These are phyloP conservation scores for Fusarium nurragi DNA, from an alignment of 2,329 filamentous ascomycete genomes.

Conservation along the genomic window DNA sequence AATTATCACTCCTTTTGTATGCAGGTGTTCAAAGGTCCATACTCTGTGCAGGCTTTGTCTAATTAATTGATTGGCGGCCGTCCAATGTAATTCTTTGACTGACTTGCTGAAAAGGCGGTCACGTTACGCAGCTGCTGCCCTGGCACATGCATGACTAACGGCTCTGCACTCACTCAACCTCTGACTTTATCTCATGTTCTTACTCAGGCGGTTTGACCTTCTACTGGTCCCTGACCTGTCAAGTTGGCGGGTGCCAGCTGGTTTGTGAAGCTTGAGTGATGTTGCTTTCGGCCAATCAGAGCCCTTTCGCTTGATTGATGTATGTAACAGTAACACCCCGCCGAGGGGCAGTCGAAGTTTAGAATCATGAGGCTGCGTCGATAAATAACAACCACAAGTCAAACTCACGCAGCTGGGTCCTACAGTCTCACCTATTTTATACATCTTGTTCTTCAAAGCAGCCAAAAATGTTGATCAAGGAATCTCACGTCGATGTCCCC, in stretches of 20 bases:
- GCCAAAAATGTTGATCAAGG: slow-evolving; percentile 62
- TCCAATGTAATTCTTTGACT: slow-evolving; percentile 10
- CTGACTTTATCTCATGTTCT: not conserved
- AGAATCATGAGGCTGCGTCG: slow-evolving; percentile 22
- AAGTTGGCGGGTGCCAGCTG: slow-evolving; percentile 6
- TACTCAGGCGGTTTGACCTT: not conserved
- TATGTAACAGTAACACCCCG: slow-evolving; percentile 29
- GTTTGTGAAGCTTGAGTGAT: slow-evolving; percentile 26
- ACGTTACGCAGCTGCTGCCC: slow-evolving; percentile 12
- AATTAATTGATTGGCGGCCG: slow-evolving; percentile 14
- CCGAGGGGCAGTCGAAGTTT: slow-evolving; percentile 36
- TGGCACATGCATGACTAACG: not conserved
- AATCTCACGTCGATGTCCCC: slow-evolving; percentile 61
- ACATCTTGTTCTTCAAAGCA: not conserved
- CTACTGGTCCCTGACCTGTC: not conserved
- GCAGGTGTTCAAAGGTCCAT: no score
- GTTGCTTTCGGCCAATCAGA: slow-evolving; percentile 23
- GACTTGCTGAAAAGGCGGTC: slow-evolving; percentile 23
- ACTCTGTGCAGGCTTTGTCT: not conserved
- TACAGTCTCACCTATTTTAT: not conserved
- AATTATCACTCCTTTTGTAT: slow-evolving; percentile 9
- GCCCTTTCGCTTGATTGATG: slow-evolving; percentile 4
- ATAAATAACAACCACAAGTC: slow-evolving; percentile 6
- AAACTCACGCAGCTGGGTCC: not conserved
- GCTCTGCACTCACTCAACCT: not conserved